Percentiles rank a stretch among this genome's conserved stretches.
Evolutionary conservation across 169 alveolate genomes (phyloP).

Genomic region (Plasmodium coatneyi): DNA sequence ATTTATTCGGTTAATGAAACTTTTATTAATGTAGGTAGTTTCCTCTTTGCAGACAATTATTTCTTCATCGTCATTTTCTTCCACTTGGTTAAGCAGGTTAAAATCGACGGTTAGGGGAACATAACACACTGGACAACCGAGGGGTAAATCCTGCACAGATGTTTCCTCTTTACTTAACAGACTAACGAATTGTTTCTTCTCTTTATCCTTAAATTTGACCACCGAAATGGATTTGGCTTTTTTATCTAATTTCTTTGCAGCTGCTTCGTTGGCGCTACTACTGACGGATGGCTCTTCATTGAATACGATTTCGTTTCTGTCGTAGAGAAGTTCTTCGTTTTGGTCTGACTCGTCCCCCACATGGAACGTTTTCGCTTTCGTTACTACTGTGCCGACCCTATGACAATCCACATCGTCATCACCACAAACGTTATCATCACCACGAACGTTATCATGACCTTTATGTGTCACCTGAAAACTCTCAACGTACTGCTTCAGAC

Average conservation of each 20-base stretch:
- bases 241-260: conserved; percentile 34
- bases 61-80: conserved; percentile 35
- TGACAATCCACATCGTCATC: not conserved
- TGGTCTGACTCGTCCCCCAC: not conserved
- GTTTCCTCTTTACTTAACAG: conserved; percentile 3
- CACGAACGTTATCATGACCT: not conserved
- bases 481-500: conserved; percentile 86
- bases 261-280: not conserved
- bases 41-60: conserved; percentile 55
- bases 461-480: conserved; percentile 80
- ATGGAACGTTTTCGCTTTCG: conserved; percentile 77
- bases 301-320: conserved; percentile 3
- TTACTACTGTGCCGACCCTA: no score
- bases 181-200: conserved; percentile 30
- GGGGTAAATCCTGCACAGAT: conserved; percentile 69
- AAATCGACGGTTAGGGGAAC: conserved; percentile 85
- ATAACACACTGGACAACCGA: conserved; percentile 88
- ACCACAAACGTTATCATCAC: not conserved
- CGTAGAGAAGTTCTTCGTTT: not conserved
- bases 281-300: not conserved
- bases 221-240: conserved; percentile 73
- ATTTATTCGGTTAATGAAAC: conserved; percentile 82
- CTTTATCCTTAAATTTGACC: conserved; percentile 63
- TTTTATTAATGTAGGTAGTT: conserved; percentile 70
- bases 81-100: not conserved